Base-by-base conservation (phyloP, 352 stramenopile genomes). In the Achlya hypogyna region DNA sequence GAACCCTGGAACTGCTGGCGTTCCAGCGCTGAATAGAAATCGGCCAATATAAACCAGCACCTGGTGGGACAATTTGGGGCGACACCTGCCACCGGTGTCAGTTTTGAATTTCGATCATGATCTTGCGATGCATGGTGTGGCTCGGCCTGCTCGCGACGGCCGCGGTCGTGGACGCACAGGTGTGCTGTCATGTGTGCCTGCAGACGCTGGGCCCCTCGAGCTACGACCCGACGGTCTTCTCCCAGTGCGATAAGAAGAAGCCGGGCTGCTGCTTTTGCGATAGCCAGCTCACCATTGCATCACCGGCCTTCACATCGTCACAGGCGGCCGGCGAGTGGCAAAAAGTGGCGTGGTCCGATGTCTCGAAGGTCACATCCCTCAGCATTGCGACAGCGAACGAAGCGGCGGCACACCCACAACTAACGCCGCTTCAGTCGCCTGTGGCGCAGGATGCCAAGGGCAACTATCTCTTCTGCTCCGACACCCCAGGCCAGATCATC, bases 261-360 rank as follows among this genome's bases (percentile, higher is more conserved):
- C 58, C 58, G 12, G 60, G 60, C 10, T 67, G 60, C 32, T 67
- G 60, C 34, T 67, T 58, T 34, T 67, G 60, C 34, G 34, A 56
- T 35, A 25, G 31, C n/a, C 38, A 43, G 18, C 31, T 35, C 4
- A 59, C 60, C 5, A 67, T 67, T 27, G 20, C 60, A 4, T 16
- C 29, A 10, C 60, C 60, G 8, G 27, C 60, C 9, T 58, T 38
- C 31, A 35, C 25, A 34, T 29, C 28, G 27, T 51, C 60, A 3
- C 51, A 58, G 51, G 32, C 27, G 45, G 40, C 40, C 16, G 60
- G 60, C 32, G 28, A 27, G 23, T 35, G 38, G 42, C 60, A 67
- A 34, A 35, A 43, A 5, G 20, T 67, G 9, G 49, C 29, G 29
- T 67, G 23, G 22, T 38, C 60, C 5, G 60, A 45, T 34, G 60